phyloP scores from a whole-genome alignment of 805 yeast genomes.

The Tanozyma kutaoensis region DNA sequence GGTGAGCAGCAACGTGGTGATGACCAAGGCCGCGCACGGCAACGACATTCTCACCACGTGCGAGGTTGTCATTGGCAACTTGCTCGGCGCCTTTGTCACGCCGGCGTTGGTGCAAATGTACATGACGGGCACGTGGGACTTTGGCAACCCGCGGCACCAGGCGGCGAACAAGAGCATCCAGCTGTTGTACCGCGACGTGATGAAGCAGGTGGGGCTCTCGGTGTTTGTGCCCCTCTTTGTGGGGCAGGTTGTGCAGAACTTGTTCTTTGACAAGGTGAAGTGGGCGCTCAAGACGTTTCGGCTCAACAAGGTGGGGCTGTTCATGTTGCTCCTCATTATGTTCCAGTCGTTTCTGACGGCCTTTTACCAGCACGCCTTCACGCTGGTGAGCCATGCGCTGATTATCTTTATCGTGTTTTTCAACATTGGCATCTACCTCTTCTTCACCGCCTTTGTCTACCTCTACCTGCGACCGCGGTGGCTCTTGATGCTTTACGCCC shows the following conservation, averaged over 20 bases:
- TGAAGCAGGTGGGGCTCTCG: conserved; percentile 78
- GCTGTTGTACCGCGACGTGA: conserved; percentile 55
- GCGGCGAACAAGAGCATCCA: conserved; percentile 34
- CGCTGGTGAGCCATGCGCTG: conserved; percentile 51
- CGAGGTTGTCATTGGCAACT: conserved; percentile 77
- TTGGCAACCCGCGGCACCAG: conserved; percentile 58
- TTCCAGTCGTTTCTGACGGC: conserved; percentile 79
- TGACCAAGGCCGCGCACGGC: conserved; percentile 81
- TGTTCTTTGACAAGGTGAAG: conserved; percentile 51
- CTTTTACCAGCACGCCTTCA: conserved; percentile 70
- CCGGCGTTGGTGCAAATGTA: conserved; percentile 77
- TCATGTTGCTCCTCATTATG: conserved; percentile 68
- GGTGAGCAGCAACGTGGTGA: conserved; percentile 81
- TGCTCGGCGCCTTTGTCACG: conserved; percentile 76
- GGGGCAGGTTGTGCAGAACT: conserved; percentile 73
- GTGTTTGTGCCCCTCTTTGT: conserved; percentile 78
- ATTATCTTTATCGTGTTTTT: conserved; percentile 71
- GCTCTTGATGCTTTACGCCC: conserved; percentile 27
- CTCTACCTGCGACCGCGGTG: conserved; percentile 47
- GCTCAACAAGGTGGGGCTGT: conserved; percentile 61
- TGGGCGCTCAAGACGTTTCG: conserved; percentile 45
- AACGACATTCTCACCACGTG: conserved; percentile 67
- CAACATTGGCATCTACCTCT: conserved; percentile 66
- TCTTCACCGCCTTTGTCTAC: conserved; percentile 59
- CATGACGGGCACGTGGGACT: conserved; percentile 44